Evolutionary conservation across 352 stramenopile genomes (phyloP).

Genomic region (Phytophthora ohioensis): DNA sequence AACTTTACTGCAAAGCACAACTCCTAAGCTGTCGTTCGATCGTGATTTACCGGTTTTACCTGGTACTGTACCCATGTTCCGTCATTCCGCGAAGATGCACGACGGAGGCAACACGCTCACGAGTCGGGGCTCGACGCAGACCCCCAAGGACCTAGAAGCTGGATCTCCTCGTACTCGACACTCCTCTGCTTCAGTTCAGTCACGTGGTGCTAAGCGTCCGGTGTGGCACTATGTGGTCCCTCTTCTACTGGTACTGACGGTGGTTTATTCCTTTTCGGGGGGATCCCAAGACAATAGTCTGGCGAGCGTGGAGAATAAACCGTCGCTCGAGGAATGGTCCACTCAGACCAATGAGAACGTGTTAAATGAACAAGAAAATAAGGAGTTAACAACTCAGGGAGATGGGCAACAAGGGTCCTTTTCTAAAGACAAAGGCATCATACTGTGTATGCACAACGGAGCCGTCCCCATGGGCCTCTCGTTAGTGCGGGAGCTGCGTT

Average conservation of each 20-base stretch:
- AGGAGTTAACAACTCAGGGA: not conserved
- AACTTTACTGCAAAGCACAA: too few relatives aligned
- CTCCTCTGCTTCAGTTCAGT: not conserved
- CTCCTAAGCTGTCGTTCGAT: too few relatives aligned
- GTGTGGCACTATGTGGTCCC: slow-evolving; percentile 29
- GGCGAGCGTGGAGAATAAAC: slow-evolving; percentile 8
- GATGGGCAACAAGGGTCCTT: slow-evolving; percentile 2
- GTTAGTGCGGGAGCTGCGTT: slow-evolving; percentile 47
- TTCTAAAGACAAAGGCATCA: slow-evolving; percentile 43
- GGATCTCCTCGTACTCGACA: slow-evolving; percentile 1
- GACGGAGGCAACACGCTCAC: slow-evolving; percentile 30
- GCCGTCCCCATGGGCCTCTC: slow-evolving; percentile 51
- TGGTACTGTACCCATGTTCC: too few relatives aligned
- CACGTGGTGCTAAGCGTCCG: slow-evolving; percentile 6
- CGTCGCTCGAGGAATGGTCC: slow-evolving; percentile 9
- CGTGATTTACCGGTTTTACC: too few relatives aligned
- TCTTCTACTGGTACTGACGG: slow-evolving; percentile 13
- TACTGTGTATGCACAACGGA: slow-evolving; percentile 49
- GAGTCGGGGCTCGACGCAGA: slow-evolving; percentile 12
- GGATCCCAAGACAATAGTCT: not conserved
- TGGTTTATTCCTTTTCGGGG: slow-evolving; percentile 18
- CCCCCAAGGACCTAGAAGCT: slow-evolving; percentile 13
- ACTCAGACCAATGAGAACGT: not conserved
- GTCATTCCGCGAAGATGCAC: slow-evolving; percentile 17
- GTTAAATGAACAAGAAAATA: slow-evolving; percentile 11